Evolutionary conservation across 345 rosid species (phyloP).

Genomic region (Pistacia atlantica): DNA sequence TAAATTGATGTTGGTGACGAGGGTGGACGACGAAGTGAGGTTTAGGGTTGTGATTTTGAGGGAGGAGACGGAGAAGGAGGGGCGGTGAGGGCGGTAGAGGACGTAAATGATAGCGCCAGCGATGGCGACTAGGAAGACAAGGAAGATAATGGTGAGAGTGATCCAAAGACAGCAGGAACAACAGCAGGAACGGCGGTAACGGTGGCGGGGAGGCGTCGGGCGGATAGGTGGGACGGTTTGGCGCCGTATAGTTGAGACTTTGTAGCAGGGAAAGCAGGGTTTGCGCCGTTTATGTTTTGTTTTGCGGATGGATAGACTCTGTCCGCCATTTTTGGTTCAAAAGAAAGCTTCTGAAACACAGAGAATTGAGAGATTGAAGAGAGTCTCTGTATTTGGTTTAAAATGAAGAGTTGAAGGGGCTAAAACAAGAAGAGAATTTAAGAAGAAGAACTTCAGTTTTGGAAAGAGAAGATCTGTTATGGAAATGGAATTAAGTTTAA

Average conservation of each 20-base stretch:
- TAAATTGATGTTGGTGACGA: constrained; percentile 62
- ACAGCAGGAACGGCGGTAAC: constrained; percentile 54
- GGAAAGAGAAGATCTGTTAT: no score
- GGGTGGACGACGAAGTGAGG: constrained; percentile 49
- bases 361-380: constrained; percentile 2
- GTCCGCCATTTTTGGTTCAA: constrained; percentile 48
- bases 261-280: constrained; percentile 59
- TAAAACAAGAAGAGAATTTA: no score
- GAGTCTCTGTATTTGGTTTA: no score
- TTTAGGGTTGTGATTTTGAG: constrained; percentile 62
- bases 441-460: no score
- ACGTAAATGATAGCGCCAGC: constrained; percentile 57
- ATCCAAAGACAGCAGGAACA: constrained; percentile 63
- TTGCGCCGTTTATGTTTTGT: constrained; percentile 43
- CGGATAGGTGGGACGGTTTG: constrained; percentile 72
- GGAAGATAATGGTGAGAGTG: constrained; percentile 43
- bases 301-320: constrained; percentile 64
- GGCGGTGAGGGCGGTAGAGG: constrained; percentile 81
- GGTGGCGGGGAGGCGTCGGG: constrained; percentile 56
- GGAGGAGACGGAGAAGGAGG: constrained; percentile 60
- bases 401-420: background rate
- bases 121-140: constrained; percentile 53
- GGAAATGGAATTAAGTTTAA: no score
- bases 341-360: background rate
- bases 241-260: constrained; percentile 77